These are phyloP conservation scores for Tulasnella sp. DNA, from an alignment of 768 basidiomycete species.

Conservation along the genomic window DNA sequence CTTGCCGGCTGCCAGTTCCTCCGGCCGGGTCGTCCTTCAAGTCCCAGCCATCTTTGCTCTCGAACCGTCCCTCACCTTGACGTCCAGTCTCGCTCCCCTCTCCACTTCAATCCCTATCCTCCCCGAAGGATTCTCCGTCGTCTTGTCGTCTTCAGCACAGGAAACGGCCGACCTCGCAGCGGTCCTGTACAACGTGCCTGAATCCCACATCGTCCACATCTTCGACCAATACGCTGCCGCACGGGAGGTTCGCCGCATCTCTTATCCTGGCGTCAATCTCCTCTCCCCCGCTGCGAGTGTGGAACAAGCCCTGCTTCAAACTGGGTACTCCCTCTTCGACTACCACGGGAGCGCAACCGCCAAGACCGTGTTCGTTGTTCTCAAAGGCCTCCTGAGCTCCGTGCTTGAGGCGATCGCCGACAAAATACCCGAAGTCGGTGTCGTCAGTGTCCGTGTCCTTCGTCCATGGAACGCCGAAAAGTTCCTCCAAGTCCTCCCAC, in stretches of 20 bases:
- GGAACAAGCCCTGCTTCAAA: conserved; percentile 38
- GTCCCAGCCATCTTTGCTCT: conserved; percentile 62
- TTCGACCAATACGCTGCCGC: conserved; percentile 78
- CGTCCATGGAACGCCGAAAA: conserved; percentile 68
- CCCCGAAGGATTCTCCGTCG: conserved; percentile 52
- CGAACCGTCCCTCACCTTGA: conserved; percentile 49
- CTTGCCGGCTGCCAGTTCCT: conserved; percentile 49
- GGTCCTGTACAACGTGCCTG: conserved; percentile 57
- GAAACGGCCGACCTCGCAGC: conserved; percentile 69
- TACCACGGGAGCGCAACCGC: conserved; percentile 59
- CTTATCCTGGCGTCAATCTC: conserved; percentile 27
- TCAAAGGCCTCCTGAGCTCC: conserved; percentile 69
- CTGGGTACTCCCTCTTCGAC: conserved; percentile 67
- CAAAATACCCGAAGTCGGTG: conserved; percentile 41
- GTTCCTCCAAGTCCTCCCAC: conserved; percentile 49
- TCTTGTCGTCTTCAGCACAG: conserved; percentile 67
- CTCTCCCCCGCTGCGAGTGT: conserved; percentile 26
- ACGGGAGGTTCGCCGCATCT: conserved; percentile 61
- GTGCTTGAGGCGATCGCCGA: conserved; percentile 42
- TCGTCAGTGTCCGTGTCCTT: conserved; percentile 64
- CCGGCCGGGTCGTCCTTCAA: conserved; percentile 68
- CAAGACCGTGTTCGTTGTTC: conserved; percentile 50
- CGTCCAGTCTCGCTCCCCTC: conserved; percentile 64
- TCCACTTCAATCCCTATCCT: conserved; percentile 47
- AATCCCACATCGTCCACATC: conserved; percentile 69